Conservation (phyloP, 2,329 filamentous ascomycete species). For the Aspergillus viridinutans region DNA sequence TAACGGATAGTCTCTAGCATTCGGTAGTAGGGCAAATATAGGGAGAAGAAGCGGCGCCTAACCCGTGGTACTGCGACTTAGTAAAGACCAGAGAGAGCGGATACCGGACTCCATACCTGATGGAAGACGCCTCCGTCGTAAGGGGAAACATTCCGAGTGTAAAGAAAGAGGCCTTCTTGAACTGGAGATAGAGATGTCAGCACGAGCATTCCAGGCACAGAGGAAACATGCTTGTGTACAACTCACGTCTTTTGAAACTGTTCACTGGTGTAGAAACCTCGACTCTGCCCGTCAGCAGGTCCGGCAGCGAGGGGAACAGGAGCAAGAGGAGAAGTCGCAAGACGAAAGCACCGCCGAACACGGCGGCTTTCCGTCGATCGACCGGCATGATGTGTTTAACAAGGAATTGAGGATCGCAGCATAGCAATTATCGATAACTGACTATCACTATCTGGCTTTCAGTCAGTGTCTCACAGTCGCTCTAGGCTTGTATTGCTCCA, state of each 20-base stretch:
- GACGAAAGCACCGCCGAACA: conserved; percentile 72
- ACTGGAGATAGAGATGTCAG: conserved; percentile 50
- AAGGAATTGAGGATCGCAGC: not conserved
- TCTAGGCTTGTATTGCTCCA: conserved; percentile 6
- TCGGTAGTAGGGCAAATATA: conserved; percentile 82
- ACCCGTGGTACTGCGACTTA: not conserved
- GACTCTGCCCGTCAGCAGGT: conserved; percentile 82
- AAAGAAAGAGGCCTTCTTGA: conserved; percentile 93
- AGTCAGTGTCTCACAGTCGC: not conserved
- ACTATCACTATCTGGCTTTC: not conserved
- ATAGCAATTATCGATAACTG: conserved; percentile 5
- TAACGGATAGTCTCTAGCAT: conserved; percentile 61
- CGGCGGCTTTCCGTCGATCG: conserved; percentile 57
- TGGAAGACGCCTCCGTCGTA: conserved; percentile 89
- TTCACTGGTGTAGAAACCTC: conserved; percentile 96
- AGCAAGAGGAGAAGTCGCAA: conserved; percentile 76
- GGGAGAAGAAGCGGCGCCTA: conserved; percentile 85
- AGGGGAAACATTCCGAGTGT: conserved; percentile 91
- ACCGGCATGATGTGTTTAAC: conserved; percentile 43
- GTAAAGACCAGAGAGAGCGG: not conserved
- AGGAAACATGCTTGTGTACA: not conserved
- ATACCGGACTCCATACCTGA: conserved; percentile 46
- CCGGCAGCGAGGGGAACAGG: conserved; percentile 76
- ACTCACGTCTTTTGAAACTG: conserved; percentile 92
- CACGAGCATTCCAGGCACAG: not conserved